A percentile compares a stretch with the other conserved stretches of the same genome.
These are phyloP conservation scores for Helicostylum pulchrum DNA, from an alignment of 192 early-diverging fungal genomes.

Conservation along the genomic window DNA sequence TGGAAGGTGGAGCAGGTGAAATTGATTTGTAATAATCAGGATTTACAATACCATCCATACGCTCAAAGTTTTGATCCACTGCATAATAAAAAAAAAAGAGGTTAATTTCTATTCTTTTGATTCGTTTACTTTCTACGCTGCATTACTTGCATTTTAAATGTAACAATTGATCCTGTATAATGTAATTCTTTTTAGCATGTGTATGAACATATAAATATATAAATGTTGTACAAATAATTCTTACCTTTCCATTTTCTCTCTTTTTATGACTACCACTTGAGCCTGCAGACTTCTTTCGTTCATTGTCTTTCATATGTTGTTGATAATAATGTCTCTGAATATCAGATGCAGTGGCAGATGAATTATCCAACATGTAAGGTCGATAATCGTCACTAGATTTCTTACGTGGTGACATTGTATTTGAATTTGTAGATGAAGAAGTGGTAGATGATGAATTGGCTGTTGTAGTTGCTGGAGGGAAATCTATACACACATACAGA, in stretches of 20 bases:
- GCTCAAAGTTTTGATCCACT: constrained; percentile 42
- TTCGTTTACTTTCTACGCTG: neutral
- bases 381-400: constrained; percentile 17
- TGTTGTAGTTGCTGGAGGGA: neutral
- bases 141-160: constrained; percentile 1
- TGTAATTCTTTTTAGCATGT: neutral
- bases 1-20: neutral
- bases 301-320: constrained; percentile 10
- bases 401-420: constrained; percentile 17
- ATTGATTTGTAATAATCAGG: constrained; percentile 23
- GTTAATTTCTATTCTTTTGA: neutral
- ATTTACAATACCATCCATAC: constrained; percentile 50
- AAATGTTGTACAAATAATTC: neutral
- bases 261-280: constrained; percentile 5
- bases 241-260: neutral
- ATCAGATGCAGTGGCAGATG: constrained; percentile 14
- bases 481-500: neutral
- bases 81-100: constrained; percentile 2
- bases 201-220: too few relatives aligned
- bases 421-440: constrained; percentile 2
- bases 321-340: constrained; percentile 10
- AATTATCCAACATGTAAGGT: neutral
- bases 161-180: neutral
- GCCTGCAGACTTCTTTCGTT: constrained; percentile 16
- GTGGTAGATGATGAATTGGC: neutral